Percentiles rank a stretch among this genome's conserved stretches.
Conservation (phyloP, 352 stramenopile genomes). For the Phytophthora crassamura region DNA sequence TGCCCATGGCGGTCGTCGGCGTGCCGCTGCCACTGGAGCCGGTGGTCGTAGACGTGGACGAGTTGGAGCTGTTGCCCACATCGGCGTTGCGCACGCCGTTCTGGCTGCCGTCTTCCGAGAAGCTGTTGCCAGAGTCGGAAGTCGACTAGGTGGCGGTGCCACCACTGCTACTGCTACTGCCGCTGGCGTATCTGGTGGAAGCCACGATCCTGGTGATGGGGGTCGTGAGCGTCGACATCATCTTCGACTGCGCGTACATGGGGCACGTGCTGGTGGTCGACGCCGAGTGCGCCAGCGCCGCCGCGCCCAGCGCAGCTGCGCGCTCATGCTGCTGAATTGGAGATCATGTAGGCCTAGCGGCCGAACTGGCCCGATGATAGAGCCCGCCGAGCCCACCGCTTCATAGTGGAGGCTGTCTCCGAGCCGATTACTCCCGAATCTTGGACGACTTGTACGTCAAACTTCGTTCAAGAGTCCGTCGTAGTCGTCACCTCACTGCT, state of each 20-base stretch:
- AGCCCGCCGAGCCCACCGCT: too few relatives aligned
- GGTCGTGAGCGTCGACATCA: conserved; percentile 67
- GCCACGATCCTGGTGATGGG: conserved; percentile 59
- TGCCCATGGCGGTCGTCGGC: conserved; percentile 24
- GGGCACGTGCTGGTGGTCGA: conserved; percentile 55
- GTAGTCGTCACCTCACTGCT: too few relatives aligned
- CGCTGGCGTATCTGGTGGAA: conserved; percentile 32
- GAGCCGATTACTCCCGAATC: too few relatives aligned
- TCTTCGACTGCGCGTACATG: conserved; percentile 62
- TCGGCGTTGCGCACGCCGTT: conserved; percentile 16
- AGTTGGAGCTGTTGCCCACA: conserved; percentile 30
- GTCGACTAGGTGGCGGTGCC: conserved; percentile 13
- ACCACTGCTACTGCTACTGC: conserved; percentile 16
- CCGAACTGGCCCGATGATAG: too few relatives aligned
- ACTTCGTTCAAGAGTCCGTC: too few relatives aligned
- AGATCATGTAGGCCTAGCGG: too few relatives aligned
- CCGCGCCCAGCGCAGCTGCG: conserved; percentile 13
- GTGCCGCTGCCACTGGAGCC: conserved; percentile 32
- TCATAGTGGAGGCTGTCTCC: too few relatives aligned
- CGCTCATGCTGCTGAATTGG: too few relatives aligned
- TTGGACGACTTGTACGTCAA: too few relatives aligned
- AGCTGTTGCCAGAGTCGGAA: conserved; percentile 23
- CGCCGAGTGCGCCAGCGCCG: conserved; percentile 28
- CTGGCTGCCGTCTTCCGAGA: conserved; percentile 26
- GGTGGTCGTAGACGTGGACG: conserved; percentile 15